These are phyloP conservation scores for Xylaria digitata DNA, from an alignment of 2,329 filamentous ascomycete genomes.

Conservation along the genomic window DNA sequence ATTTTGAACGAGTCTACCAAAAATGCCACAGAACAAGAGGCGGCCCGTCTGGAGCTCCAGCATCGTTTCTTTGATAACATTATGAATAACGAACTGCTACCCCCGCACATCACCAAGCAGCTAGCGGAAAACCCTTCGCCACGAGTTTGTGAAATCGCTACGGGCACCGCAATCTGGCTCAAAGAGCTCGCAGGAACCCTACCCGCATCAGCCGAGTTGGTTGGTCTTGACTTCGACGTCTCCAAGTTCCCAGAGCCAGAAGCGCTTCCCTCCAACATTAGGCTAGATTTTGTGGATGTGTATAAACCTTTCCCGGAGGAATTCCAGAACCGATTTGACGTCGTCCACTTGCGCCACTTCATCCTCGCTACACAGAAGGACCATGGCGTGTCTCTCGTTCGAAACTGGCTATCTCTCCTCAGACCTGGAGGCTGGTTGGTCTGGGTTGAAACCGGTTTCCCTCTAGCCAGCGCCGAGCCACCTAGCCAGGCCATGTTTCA, in stretches of 20 bases:
- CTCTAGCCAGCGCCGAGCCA: slow-evolving; percentile 12
- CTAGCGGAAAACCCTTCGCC: slow-evolving; percentile 25
- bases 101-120: slow-evolving; percentile 19
- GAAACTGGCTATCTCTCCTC: slow-evolving; percentile 31
- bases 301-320: slow-evolving; percentile 34
- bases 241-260: slow-evolving; percentile 35
- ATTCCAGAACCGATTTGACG: slow-evolving; percentile 27
- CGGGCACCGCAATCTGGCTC: slow-evolving; percentile 37
- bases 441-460: slow-evolving; percentile 14
- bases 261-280: slow-evolving; percentile 27
- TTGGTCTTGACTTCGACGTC: slow-evolving; percentile 36
- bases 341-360: slow-evolving; percentile 32
- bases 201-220: slow-evolving; percentile 31
- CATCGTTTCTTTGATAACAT: slow-evolving; percentile 30
- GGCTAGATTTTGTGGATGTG: slow-evolving; percentile 24
- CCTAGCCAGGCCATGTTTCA: slow-evolving; percentile 23
- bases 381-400: slow-evolving; percentile 3
- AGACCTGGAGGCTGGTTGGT: slow-evolving; percentile 37
- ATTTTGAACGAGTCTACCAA: slow-evolving; percentile 22
- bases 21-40: slow-evolving; percentile 20
- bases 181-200: slow-evolving; percentile 30
- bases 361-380: slow-evolving; percentile 21
- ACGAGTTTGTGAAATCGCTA: slow-evolving; percentile 32
- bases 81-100: slow-evolving; percentile 33
- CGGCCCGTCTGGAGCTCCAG: slow-evolving; percentile 26